Conservation (phyloP, 2,329 filamentous ascomycete species). For the Chaetomium sp. region DNA sequence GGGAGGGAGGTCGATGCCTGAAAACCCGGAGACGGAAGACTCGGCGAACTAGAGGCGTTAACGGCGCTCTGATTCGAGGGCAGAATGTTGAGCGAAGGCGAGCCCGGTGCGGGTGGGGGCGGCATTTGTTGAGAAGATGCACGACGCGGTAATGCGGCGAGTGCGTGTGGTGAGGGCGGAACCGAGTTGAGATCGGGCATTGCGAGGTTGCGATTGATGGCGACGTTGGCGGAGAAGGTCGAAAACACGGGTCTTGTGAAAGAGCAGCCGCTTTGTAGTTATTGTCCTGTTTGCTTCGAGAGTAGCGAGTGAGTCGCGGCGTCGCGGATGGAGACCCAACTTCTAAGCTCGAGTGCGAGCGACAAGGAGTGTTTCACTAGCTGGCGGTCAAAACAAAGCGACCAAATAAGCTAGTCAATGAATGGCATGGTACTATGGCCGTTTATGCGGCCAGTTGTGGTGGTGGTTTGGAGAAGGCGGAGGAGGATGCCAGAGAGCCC, state of each 20-base stretch:
- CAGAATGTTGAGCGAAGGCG: slow-evolving; percentile 57
- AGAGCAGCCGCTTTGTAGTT: not conserved
- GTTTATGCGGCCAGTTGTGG: slow-evolving; percentile 27
- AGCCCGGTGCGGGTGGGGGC: slow-evolving; percentile 43
- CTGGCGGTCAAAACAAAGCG: slow-evolving; percentile 16
- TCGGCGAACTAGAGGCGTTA: slow-evolving; percentile 43
- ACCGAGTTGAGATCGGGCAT: slow-evolving; percentile 62
- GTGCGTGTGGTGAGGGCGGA: slow-evolving; percentile 52
- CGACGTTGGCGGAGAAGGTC: not conserved
- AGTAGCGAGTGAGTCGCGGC: not conserved
- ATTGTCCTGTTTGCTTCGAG: not conserved
- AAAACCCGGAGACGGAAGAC: slow-evolving; percentile 42
- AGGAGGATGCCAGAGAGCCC: slow-evolving; percentile 3
- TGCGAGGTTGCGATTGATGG: slow-evolving; percentile 21
- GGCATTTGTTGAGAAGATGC: slow-evolving; percentile 49
- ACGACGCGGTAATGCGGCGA: slow-evolving; percentile 48
- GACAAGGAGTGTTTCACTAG: slow-evolving; percentile 7
- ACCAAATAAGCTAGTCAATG: not conserved
- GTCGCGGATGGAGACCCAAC: not conserved
- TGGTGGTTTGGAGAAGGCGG: slow-evolving; percentile 17
- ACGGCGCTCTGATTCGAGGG: slow-evolving; percentile 58
- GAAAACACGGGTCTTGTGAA: not conserved
- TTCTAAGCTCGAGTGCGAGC: not conserved
- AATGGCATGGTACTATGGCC: slow-evolving; percentile 29
- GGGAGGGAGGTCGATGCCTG: slow-evolving; percentile 33